Base-by-base conservation (phyloP, 1,284 basidiomycete species). In the Leccinum holopus region DNA sequence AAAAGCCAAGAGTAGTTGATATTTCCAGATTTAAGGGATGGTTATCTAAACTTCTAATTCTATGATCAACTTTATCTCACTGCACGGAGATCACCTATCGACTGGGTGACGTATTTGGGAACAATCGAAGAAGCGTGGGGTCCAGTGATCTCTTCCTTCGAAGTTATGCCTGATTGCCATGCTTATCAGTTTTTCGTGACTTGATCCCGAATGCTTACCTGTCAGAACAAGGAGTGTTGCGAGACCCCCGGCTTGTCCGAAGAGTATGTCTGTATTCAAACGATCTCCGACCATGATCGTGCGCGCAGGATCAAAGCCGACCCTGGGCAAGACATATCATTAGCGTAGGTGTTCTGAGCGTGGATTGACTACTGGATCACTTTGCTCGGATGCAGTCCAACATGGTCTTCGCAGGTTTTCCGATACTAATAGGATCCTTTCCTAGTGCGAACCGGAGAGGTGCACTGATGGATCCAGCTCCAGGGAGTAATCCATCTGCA, bases 221-320 rank as follows among this genome's bases (percentile, higher is more conserved):
- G 95, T 97, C 66, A 99, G 80, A 58, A 99, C 97, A 51, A 98
- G 85, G 58, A 98, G 79, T 1, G 95, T 97, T 14, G 91, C 78
- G 21, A 98, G 82, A 12, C 92, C 92, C 28, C 94, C 94, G 54
- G 85, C 84, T 75, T 93, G 84, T 54, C 94, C 97, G 70, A 99
- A 99, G 55, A 91, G 78, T 69, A 97, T 95, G 77, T 99, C 97
- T 1, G 97, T 99, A 70, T 94, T 90, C 64, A 99, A 82, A 63
- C 97, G 87, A 77, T 99, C 97, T 47, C 97, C 97, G 51, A 98
- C 84, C 92, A 99, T 97, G 71, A 99, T 86, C 1, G 96, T 95
- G 56, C 88, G 82, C 61, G 82, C 78, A 41, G 91, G 91, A 75
- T 98, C 91, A 73, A 94, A 95, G 55, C 91, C 75, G 69, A 96